phyloP scores from a whole-genome alignment of 139 green algal genomes.

The Chlorokybus atmophyticus region DNA sequence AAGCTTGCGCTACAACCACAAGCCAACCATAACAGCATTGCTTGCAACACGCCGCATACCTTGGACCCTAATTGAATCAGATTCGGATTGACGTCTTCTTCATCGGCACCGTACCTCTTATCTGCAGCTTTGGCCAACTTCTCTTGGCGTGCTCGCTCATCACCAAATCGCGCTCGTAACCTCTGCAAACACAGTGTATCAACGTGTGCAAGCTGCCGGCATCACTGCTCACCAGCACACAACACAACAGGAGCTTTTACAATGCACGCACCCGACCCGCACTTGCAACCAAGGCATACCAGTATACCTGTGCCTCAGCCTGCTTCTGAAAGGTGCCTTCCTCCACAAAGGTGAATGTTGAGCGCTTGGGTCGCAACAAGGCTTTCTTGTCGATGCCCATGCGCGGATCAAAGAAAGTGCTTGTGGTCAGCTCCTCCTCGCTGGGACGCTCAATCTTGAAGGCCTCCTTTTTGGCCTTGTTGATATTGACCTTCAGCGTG shows the following conservation, averaged over 20 bases:
- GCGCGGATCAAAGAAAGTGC: constrained; percentile 22
- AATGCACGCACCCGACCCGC: no score
- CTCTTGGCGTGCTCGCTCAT: no score
- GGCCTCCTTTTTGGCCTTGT: constrained; percentile 30
- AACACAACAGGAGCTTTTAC: no score
- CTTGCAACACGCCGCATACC: no score
- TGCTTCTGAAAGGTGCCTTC: constrained; percentile 11
- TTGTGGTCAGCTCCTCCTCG: constrained; percentile 15
- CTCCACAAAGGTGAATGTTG: constrained; percentile 24
- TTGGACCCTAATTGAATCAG: constrained; percentile 18
- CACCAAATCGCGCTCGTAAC: no score
- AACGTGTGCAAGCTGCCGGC: no score
- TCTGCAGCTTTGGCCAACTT: no score
- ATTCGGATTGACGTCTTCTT: constrained; percentile 23
- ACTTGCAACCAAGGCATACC: neutral
- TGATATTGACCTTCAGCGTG: constrained; percentile 36
- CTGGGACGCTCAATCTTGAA: constrained; percentile 23
- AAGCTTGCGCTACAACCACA: no score
- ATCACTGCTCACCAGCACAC: no score
- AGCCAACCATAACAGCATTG: no score
- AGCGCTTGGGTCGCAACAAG: constrained; percentile 10
- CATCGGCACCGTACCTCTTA: constrained; percentile 8
- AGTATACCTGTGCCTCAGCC: constrained; percentile 14
- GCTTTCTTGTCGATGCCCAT: constrained; percentile 11
- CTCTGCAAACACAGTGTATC: no score